A percentile compares a stretch with the other conserved stretches of the same genome.
phyloP scores from a whole-genome alignment of 2,329 filamentous ascomycete genomes.

The Pseudogymnoascus sp. region DNA sequence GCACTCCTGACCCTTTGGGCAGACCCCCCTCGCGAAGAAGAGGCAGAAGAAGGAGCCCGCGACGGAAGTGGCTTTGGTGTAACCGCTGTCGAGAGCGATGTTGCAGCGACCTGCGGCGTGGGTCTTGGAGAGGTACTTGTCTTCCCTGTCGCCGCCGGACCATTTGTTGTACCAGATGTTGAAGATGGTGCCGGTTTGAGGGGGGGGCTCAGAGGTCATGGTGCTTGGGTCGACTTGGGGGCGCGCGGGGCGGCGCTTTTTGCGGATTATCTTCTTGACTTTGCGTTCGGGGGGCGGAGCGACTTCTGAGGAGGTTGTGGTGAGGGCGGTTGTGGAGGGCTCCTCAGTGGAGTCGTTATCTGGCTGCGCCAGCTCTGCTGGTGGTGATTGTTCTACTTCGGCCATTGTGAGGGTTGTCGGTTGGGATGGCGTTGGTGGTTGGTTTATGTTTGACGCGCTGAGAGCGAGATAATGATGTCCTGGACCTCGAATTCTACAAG shows the following conservation, averaged over 20 bases:
- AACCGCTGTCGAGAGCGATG: conserved; percentile 70
- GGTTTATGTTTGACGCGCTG: not conserved
- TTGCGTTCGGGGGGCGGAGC: conserved; percentile 38
- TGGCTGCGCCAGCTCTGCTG: conserved; percentile 17
- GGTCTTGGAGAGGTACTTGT: conserved; percentile 78
- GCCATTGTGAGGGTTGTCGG: conserved; percentile 16
- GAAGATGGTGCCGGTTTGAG: conserved; percentile 90
- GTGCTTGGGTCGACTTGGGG: conserved; percentile 82
- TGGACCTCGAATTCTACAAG: not conserved
- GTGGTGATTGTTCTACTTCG: conserved; percentile 22
- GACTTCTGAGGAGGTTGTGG: conserved; percentile 24
- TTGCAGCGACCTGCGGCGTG: conserved; percentile 82
- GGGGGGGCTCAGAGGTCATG: conserved; percentile 75
- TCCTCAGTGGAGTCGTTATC: conserved; percentile 14
- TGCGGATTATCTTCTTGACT: conserved; percentile 85
- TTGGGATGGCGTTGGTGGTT: not conserved
- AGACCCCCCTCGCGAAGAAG: conserved; percentile 76
- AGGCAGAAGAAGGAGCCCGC: conserved; percentile 85
- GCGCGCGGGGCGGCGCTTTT: conserved; percentile 82
- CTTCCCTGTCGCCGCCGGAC: conserved; percentile 90
- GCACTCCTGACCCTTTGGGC: conserved; percentile 86
- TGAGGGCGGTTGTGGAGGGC: conserved; percentile 21
- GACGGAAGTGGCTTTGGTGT: conserved; percentile 69
- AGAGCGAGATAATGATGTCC: not conserved
- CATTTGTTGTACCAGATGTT: conserved; percentile 99